A percentile compares a stretch with the other conserved stretches of the same genome.
Evolutionary conservation across 2,329 filamentous ascomycete genomes (phyloP).

Genomic region (Calonectria pseudoreteaudii): DNA sequence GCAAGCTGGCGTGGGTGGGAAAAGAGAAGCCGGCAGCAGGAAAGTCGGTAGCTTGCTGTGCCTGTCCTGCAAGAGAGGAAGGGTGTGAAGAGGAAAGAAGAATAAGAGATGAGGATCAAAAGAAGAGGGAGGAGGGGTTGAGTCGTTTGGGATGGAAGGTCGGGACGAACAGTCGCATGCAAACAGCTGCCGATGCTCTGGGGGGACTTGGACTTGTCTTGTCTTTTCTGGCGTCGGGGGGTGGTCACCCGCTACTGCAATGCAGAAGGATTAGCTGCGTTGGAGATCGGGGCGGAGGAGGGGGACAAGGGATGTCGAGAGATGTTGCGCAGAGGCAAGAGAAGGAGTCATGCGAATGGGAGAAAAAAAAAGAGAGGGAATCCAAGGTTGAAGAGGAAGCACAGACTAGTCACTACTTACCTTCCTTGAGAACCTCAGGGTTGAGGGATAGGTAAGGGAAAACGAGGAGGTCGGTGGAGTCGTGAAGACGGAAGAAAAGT

Average conservation of each 20-base stretch:
- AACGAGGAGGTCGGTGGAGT: constrained; percentile 51
- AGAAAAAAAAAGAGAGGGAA: constrained; percentile 44
- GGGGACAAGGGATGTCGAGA: constrained; percentile 22
- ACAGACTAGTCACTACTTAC: constrained; percentile 27
- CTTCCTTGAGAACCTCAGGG: constrained; percentile 39
- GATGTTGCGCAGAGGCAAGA: constrained; percentile 25
- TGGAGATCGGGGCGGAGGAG: constrained; percentile 37
- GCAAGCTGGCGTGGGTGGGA: neutral
- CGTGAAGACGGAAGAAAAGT: constrained; percentile 49
- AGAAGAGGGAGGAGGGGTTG: constrained; percentile 21
- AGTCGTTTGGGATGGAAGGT: constrained; percentile 20
- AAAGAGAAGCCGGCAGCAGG: constrained; percentile 10
- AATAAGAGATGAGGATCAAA: constrained; percentile 13
- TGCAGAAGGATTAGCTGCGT: constrained; percentile 48
- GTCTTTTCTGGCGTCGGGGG: constrained; percentile 29
- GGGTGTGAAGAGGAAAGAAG: constrained; percentile 8
- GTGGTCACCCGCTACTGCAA: constrained; percentile 45
- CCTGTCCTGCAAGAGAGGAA: constrained; percentile 9
- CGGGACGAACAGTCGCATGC: constrained; percentile 32
- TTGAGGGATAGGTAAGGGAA: constrained; percentile 43
- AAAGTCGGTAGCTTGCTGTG: constrained; percentile 7
- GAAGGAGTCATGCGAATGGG: constrained; percentile 23
- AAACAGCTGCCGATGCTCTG: constrained; percentile 35
- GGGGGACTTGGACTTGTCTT: constrained; percentile 27
- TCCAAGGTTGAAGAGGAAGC: constrained; percentile 47